phyloP scores from a whole-genome alignment of 129 eudicot genomes.

The Artemisia argyi region DNA sequence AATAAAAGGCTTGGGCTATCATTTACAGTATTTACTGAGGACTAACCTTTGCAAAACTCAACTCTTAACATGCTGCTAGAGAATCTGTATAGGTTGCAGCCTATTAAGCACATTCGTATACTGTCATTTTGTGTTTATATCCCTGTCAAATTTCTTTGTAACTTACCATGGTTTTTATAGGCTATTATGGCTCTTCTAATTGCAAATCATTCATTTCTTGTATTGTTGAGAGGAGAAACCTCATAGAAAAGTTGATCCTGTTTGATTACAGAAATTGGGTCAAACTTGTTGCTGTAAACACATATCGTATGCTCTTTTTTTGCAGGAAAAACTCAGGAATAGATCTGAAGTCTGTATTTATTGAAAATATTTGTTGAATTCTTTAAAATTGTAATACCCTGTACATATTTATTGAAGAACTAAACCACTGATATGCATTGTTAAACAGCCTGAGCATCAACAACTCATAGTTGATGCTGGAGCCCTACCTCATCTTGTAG shows the following conservation, averaged over 20 bases:
- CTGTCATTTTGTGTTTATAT: neutral
- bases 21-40: neutral
- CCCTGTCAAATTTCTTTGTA: neutral
- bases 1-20: neutral
- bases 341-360: neutral
- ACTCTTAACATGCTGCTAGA: neutral
- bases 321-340: neutral
- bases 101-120: too few relatives aligned
- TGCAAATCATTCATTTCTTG: neutral
- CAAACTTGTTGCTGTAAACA: slow-evolving; percentile 1
- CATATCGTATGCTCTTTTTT: too few relatives aligned
- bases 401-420: neutral
- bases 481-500: slow-evolving; percentile 81
- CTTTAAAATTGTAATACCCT: neutral
- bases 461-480: slow-evolving; percentile 91
- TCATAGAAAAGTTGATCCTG: neutral
- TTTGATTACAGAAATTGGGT: slow-evolving; percentile 2
- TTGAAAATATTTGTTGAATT: neutral
- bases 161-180: neutral
- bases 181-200: neutral
- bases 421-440: neutral
- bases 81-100: neutral
- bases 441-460: slow-evolving; percentile 84
- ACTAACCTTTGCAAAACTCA: neutral
- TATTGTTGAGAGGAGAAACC: neutral